A percentile compares a stretch with the other conserved stretches of the same genome.
phyloP scores from a whole-genome alignment of 1,284 basidiomycete genomes.

The Trametes hirsuta region DNA sequence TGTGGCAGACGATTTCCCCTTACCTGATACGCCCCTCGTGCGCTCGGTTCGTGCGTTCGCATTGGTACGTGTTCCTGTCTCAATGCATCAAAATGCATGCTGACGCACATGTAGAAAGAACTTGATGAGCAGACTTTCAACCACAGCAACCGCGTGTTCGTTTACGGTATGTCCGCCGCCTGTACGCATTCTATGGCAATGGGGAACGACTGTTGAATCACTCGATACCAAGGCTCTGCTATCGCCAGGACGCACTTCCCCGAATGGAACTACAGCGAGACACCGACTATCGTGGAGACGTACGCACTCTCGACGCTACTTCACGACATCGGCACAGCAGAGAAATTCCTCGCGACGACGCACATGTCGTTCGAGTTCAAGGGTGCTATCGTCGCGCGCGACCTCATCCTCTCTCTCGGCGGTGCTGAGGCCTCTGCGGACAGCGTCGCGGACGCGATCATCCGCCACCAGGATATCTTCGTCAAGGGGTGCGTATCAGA shows the following conservation, averaged over 20 bases:
- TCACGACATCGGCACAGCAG: constrained; percentile 60
- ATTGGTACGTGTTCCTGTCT: constrained; percentile 33
- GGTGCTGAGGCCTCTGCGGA: constrained; percentile 58
- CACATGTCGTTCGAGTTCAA: constrained; percentile 66
- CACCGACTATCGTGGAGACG: constrained; percentile 40
- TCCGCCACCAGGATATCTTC: constrained; percentile 62
- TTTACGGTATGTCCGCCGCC: constrained; percentile 42
- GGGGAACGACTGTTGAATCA: not conserved
- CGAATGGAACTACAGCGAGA: constrained; percentile 45
- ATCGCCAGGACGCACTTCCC: constrained; percentile 53
- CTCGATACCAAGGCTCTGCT: constrained; percentile 42
- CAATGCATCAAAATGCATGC: no score
- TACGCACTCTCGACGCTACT: constrained; percentile 56
- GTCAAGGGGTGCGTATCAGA: constrained; percentile 46
- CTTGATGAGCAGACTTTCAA: constrained; percentile 53
- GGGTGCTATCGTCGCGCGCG: constrained; percentile 56
- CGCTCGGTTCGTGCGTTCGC: constrained; percentile 47
- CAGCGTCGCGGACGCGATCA: constrained; percentile 58
- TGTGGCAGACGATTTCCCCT: constrained; percentile 44
- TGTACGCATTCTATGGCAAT: not conserved
- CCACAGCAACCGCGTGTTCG: constrained; percentile 54
- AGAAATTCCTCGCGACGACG: constrained; percentile 51
- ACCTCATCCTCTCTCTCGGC: constrained; percentile 48
- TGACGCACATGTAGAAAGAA: constrained; percentile 40
- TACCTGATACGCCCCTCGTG: constrained; percentile 48